These are phyloP conservation scores for Penicillium flavigenum DNA, from an alignment of 495 filamentous ascomycete genomes.

Conservation along the genomic window DNA sequence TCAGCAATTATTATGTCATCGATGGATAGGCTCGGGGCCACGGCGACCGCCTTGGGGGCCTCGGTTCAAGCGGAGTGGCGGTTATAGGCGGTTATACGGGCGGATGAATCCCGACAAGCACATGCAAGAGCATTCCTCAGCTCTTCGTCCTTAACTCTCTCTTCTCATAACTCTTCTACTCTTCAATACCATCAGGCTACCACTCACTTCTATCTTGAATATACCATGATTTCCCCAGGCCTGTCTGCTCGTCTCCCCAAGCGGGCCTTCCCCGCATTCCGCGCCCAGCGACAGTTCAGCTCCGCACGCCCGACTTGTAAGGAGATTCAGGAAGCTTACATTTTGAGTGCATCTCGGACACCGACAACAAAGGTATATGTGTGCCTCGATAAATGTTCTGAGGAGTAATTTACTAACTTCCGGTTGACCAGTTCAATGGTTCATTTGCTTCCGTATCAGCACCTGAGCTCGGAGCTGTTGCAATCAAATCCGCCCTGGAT, in stretches of 20 bases:
- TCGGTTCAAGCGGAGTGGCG: slow-evolving; percentile 34
- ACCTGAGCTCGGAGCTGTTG: slow-evolving; percentile 78
- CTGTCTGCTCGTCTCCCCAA: slow-evolving; percentile 33
- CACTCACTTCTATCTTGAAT: not conserved
- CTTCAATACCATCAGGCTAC: not conserved
- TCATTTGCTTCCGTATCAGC: slow-evolving; percentile 79
- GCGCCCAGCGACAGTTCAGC: slow-evolving; percentile 64
- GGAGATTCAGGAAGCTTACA: slow-evolving; percentile 87
- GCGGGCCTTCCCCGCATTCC: slow-evolving; percentile 43
- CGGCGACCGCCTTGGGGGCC: slow-evolving; percentile 27
- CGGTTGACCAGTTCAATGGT: slow-evolving; percentile 76
- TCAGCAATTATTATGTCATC: slow-evolving; percentile 23
- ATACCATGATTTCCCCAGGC: slow-evolving; percentile 30
- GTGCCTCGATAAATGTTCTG: not conserved
- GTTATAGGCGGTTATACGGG: slow-evolving; percentile 29
- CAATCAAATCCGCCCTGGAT: slow-evolving; percentile 82
- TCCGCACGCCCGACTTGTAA: slow-evolving; percentile 55
- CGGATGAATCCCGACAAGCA: slow-evolving; percentile 9
- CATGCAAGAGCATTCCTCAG: slow-evolving; percentile 5
- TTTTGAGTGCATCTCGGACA: slow-evolving; percentile 82
- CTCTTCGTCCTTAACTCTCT: not conserved
- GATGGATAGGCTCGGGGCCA: no score
- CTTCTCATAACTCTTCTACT: not conserved
- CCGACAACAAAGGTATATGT: slow-evolving; percentile 75
- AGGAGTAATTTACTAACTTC: not conserved